Percentiles rank a stretch among this genome's conserved stretches.
phyloP scores from a whole-genome alignment of 345 rosid species.

The Boechera stricta region DNA sequence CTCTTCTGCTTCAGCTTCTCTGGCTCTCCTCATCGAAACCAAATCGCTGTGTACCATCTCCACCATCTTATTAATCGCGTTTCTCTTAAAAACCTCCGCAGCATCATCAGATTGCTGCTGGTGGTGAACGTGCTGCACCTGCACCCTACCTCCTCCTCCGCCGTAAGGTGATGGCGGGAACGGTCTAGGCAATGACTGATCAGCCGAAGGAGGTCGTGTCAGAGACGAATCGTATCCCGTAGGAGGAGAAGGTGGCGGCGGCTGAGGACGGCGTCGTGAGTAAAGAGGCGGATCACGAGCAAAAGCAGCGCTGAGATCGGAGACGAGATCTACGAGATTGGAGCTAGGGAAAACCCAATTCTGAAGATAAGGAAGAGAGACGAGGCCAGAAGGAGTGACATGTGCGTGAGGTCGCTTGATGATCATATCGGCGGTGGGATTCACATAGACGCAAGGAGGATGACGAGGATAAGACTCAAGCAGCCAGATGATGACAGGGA shows the following conservation, averaged over 20 bases:
- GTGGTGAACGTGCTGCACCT: slow-evolving; percentile 42
- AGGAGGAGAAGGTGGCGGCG: slow-evolving; percentile 38
- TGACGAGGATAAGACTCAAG: slow-evolving; percentile 92
- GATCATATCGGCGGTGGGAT: slow-evolving; percentile 96
- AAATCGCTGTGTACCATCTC: slow-evolving; percentile 77
- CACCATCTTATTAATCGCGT: slow-evolving; percentile 76
- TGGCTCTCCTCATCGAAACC: slow-evolving; percentile 63
- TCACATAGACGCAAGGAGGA: slow-evolving; percentile 88
- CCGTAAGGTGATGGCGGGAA: slow-evolving; percentile 64
- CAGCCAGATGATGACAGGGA: slow-evolving; percentile 94
- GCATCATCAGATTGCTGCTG: slow-evolving; percentile 72
- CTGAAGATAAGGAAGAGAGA: slow-evolving; percentile 78
- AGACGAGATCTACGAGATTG: slow-evolving; percentile 79
- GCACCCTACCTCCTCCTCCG: slow-evolving; percentile 38
- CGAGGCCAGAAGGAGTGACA: slow-evolving; percentile 91
- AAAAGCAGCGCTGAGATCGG: slow-evolving; percentile 60
- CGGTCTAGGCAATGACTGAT: slow-evolving; percentile 46
- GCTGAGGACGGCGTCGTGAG: slow-evolving; percentile 75
- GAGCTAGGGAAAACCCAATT: slow-evolving; percentile 91
- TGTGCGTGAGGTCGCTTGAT: slow-evolving; percentile 87
- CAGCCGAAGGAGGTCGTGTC: slow-evolving; percentile 28
- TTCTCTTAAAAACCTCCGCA: slow-evolving; percentile 68
- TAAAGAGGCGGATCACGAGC: slow-evolving; percentile 89
- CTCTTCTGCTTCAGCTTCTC: slow-evolving; percentile 88
- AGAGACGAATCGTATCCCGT: slow-evolving; percentile 41